Conservation (phyloP, 129 eudicot genomes). For the Flaveria trinervia region DNA sequence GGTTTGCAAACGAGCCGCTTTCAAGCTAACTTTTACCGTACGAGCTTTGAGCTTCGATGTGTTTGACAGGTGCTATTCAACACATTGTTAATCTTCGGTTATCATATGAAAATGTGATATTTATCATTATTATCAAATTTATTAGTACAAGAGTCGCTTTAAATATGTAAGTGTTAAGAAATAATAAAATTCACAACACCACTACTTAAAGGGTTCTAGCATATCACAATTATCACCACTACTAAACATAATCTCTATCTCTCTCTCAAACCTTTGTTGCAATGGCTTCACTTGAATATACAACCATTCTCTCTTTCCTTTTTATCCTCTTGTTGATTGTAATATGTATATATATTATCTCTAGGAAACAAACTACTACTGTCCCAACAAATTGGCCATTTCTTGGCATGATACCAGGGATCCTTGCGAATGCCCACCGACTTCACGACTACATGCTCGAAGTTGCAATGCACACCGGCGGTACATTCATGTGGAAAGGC, state of each 20-base stretch:
- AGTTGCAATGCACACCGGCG: background rate
- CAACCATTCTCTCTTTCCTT: background rate
- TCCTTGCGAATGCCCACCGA: background rate
- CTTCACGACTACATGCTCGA: background rate
- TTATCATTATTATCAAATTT: too few relatives aligned
- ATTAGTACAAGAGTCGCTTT: too few relatives aligned
- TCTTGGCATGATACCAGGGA: background rate
- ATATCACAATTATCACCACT: background rate
- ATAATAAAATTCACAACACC: background rate
- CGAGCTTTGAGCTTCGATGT: too few relatives aligned
- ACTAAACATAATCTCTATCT: background rate
- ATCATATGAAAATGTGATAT: too few relatives aligned
- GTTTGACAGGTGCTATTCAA: too few relatives aligned
- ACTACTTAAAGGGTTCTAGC: constrained; percentile 6
- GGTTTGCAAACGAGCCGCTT: too few relatives aligned
- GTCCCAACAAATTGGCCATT: background rate
- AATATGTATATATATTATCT: background rate
- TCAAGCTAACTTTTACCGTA: too few relatives aligned
- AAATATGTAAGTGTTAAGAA: too few relatives aligned
- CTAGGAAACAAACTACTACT: background rate
- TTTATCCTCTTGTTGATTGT: background rate
- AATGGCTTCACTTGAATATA: background rate
- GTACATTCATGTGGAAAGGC: constrained; percentile 11
- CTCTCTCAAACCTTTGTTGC: background rate
- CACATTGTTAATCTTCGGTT: too few relatives aligned